Evolutionary conservation across 495 filamentous ascomycete species (phyloP).

Genomic region (Penicillium arizonense): DNA sequence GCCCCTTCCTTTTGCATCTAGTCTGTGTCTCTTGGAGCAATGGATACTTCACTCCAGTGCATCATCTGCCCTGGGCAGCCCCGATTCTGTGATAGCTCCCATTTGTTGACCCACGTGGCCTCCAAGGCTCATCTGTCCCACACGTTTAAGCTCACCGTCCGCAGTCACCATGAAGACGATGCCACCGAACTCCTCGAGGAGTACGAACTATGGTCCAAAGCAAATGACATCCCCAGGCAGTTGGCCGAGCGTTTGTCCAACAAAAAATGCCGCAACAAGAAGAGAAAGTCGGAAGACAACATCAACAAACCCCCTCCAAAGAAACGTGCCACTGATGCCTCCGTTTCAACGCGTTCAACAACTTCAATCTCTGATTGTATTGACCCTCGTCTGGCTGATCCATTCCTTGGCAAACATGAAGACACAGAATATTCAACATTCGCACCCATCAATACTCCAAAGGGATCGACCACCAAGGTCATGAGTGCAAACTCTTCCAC

Average conservation of each 20-base stretch:
- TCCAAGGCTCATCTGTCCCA: constrained; percentile 82
- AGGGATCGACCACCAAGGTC: not conserved
- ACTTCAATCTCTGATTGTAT: constrained; percentile 22
- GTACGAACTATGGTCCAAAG: constrained; percentile 70
- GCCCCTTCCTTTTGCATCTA: constrained; percentile 5
- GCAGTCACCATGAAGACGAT: constrained; percentile 52
- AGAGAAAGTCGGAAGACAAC: constrained; percentile 24
- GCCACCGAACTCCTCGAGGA: constrained; percentile 49
- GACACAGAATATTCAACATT: constrained; percentile 1
- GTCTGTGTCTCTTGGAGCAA: constrained; percentile 19
- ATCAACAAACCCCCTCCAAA: not conserved
- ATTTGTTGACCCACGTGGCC: constrained; percentile 81
- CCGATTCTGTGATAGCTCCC: constrained; percentile 81
- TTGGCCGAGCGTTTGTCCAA: constrained; percentile 67
- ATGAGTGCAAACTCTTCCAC: not conserved
- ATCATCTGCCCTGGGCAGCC: constrained; percentile 75
- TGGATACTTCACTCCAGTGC: constrained; percentile 66
- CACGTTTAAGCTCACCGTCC: constrained; percentile 70
- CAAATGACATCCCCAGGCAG: constrained; percentile 60
- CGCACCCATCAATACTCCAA: not conserved
- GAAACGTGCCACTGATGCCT: not conserved
- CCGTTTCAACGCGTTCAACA: not conserved
- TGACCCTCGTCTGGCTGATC: constrained; percentile 35
- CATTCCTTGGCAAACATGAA: constrained; percentile 7
- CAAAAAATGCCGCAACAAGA: constrained; percentile 64